Evolutionary conservation across 441 rosid genomes (phyloP), one percentile per base, ranked within the genome.

Genomic region (Breynia disticha): DNA sequence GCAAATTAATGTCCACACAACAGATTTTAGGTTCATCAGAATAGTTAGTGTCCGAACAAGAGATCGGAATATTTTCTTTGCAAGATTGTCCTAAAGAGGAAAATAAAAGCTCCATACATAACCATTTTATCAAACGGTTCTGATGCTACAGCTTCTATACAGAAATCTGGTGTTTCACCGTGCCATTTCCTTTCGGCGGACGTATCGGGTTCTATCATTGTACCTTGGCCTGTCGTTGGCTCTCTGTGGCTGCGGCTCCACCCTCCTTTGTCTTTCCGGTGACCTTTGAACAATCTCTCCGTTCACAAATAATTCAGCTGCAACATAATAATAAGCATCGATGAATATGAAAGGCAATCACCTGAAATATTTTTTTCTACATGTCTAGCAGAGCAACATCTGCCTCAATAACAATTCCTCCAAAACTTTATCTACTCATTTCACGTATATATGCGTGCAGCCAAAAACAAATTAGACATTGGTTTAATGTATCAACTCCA

Each of bases 231-330:
- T 75, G 65, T 88, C 95, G 45, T 83, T 80, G 13, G 86, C 82
- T 76, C 96, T 79, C 77, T 84, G 97, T 1, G 95, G 95, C 75
- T 78, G 97, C 6, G 97, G 95, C 54, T 82, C 91, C 63, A 89
- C 96, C 66, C 96, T 75, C 66, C 79, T 84, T 71, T 91, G 95
- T 66, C 97, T 84, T 69, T 91, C 98, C 11, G 98, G 97, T 44
- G 96, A 56, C 60, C 97, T 77, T 66, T 86, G 93, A 46, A 93
- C 95, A 64, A 89, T 81, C 82, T 93, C 96, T 7, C 97, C 97
- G 54, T 93, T 86, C 63, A 93, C 97, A 76, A 81, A 79, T 68
- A 93, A 57, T 63, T 93, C 96, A 62, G 95, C 99, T 93, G 83
- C 76, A 81, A 60, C 8, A 54, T 7, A 32, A 45, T 39, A 13